These are phyloP conservation scores for Camelina neglecta DNA, from an alignment of 345 rosid species.

Conservation along the genomic window DNA sequence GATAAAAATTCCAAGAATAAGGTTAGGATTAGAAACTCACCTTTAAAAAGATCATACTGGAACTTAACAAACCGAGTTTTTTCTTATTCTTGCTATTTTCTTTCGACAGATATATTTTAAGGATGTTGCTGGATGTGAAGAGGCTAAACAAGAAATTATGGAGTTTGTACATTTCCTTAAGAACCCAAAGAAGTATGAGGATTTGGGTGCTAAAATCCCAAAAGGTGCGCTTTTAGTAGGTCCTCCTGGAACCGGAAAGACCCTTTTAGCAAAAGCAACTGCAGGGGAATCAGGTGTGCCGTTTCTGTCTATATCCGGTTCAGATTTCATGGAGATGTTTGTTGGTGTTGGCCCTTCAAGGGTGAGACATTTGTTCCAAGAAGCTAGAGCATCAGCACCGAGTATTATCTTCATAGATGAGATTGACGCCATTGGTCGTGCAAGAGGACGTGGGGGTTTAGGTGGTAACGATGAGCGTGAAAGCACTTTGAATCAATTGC, in stretches of 20 bases:
- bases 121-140: conserved; percentile 99
- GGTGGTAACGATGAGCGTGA: conserved; percentile 97
- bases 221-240: conserved; percentile 97
- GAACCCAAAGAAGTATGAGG: conserved; percentile 94
- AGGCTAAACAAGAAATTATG: conserved; percentile 98
- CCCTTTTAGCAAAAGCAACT: conserved; percentile 96
- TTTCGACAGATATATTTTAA: conserved; percentile 69
- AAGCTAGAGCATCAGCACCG: conserved; percentile 90
- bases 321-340: conserved; percentile 99
- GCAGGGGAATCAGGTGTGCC: conserved; percentile 97
- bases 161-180: conserved; percentile 95
- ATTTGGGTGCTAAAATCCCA: conserved; percentile 92
- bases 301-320: conserved; percentile 89
- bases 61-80: background rate
- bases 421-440: conserved; percentile 94
- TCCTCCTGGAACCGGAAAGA: conserved; percentile 97
- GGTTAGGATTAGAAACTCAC: conserved; percentile 52
- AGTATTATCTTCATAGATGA: conserved; percentile 95
- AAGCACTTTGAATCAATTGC: conserved; percentile 87
- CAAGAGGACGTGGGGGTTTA: conserved; percentile 93
- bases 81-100: conserved; percentile 1
- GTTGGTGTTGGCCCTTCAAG: conserved; percentile 99
- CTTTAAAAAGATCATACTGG: background rate
- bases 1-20: conserved; percentile 94
- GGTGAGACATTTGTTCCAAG: conserved; percentile 93